phyloP scores from a whole-genome alignment of 441 rosid species.

The Adansonia madagascariensis region DNA sequence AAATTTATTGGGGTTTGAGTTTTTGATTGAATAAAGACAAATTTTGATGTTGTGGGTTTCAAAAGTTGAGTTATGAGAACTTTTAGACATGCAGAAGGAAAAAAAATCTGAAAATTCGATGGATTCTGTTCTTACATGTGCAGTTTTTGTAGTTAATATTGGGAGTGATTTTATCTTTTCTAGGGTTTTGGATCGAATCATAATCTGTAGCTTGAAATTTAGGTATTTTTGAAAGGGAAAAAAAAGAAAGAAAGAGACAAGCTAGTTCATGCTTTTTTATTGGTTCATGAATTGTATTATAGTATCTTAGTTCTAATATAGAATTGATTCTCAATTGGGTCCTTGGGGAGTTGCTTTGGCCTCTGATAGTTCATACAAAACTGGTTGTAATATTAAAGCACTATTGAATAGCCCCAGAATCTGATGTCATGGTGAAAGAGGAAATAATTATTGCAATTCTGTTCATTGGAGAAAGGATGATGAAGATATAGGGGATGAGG shows the following conservation, averaged over 20 bases:
- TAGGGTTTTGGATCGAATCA: constrained; percentile 36
- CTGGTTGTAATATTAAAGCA: neutral
- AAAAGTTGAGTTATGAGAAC: constrained; percentile 22
- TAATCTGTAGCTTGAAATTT: constrained; percentile 34
- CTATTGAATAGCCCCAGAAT: constrained; percentile 15
- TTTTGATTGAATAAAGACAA: constrained; percentile 37
- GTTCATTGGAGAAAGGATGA: constrained; percentile 2
- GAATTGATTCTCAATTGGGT: constrained; percentile 19
- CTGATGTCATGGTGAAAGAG: constrained; percentile 23
- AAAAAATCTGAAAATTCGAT: constrained; percentile 30
- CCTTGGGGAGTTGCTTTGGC: constrained; percentile 22
- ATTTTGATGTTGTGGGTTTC: constrained; percentile 31
- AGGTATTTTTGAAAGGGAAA: constrained; percentile 31
- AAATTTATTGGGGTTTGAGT: constrained; percentile 34
- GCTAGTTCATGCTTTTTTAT: constrained; percentile 23
- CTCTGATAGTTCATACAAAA: constrained; percentile 20
- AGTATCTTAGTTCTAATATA: constrained; percentile 7
- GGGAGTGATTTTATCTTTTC: constrained; percentile 37
- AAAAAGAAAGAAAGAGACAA: constrained; percentile 10
- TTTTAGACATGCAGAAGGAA: constrained; percentile 19
- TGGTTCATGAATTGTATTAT: constrained; percentile 2
- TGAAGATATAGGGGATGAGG: constrained; percentile 15
- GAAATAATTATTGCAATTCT: constrained; percentile 16
- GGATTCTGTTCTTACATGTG: constrained; percentile 40
- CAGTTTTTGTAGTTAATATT: constrained; percentile 34